These are phyloP conservation scores for Apiospora marii DNA, from an alignment of 2,329 filamentous ascomycete genomes.

Conservation along the genomic window DNA sequence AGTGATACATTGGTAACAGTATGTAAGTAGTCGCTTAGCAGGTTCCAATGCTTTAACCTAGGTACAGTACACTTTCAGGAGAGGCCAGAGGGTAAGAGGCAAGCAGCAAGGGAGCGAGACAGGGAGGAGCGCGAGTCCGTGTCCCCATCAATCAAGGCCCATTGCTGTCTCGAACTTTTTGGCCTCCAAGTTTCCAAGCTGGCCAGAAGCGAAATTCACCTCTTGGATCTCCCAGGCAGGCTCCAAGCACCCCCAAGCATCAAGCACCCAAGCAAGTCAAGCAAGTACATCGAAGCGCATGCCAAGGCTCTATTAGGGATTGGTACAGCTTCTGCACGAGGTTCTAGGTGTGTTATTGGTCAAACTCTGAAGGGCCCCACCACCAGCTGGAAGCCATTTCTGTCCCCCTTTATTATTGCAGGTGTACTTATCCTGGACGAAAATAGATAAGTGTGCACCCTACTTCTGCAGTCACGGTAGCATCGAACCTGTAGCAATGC, in stretches of 20 bases:
- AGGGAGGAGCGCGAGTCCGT: slow-evolving; percentile 4
- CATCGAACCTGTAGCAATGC: too few relatives aligned
- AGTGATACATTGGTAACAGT: not conserved
- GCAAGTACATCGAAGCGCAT: not conserved
- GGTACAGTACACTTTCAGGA: not conserved
- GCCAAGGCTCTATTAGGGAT: slow-evolving; percentile 10
- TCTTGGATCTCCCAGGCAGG: not conserved
- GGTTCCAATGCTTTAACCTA: not conserved
- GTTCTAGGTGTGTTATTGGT: not conserved
- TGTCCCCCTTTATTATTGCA: slow-evolving; percentile 3
- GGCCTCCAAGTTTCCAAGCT: slow-evolving; percentile 2
- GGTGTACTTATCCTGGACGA: not conserved
- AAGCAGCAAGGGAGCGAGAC: not conserved
- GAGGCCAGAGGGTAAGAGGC: not conserved
- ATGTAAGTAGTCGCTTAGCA: too few relatives aligned
- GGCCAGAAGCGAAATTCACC: not conserved
- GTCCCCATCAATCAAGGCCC: slow-evolving; percentile 3
- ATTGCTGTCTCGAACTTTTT: slow-evolving; percentile 4
- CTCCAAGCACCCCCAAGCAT: not conserved
- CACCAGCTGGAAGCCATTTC: not conserved
- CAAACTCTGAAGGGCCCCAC: not conserved
- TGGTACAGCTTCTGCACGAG: slow-evolving; percentile 2
- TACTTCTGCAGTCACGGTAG: not conserved
- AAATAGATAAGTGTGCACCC: not conserved
- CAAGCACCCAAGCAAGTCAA: not conserved